phyloP scores from a whole-genome alignment of 2,329 filamentous ascomycete genomes.

The Polytolypa hystricis region DNA sequence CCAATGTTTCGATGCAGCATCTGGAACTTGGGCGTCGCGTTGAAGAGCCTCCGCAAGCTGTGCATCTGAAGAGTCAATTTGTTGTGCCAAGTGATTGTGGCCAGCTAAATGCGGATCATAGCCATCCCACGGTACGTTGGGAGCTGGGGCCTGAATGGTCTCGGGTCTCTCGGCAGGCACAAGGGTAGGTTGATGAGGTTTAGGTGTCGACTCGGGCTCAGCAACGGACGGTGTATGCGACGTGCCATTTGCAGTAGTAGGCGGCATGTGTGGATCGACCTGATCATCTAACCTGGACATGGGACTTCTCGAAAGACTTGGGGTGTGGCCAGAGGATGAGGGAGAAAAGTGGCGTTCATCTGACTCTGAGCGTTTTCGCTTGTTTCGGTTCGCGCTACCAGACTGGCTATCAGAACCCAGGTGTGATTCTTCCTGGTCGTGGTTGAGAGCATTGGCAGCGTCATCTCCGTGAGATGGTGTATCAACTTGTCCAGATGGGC shows the following conservation, averaged over 20 bases:
- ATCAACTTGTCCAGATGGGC: conserved; percentile 14
- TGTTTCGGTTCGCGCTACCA: conserved; percentile 32
- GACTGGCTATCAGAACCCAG: conserved; percentile 35
- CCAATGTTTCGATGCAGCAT: conserved; percentile 22
- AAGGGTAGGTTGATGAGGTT: conserved; percentile 3
- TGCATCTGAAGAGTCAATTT: conserved; percentile 38
- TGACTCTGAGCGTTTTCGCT: conserved; percentile 57
- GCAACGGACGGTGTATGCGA: conserved; percentile 11
- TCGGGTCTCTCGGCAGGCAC: conserved; percentile 1
- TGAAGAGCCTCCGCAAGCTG: conserved; percentile 43
- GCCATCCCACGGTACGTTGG: conserved; percentile 21
- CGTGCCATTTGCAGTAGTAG: conserved; percentile 13
- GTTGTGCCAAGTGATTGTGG: conserved; percentile 37
- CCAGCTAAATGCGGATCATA: conserved; percentile 32
- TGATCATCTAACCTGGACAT: conserved; percentile 27
- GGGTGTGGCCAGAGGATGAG: conserved; percentile 26
- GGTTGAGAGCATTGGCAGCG: conserved; percentile 28
- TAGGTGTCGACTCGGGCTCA: conserved; percentile 10
- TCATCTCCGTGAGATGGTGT: conserved; percentile 21
- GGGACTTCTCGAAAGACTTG: conserved; percentile 26
- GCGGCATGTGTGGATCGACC: conserved; percentile 16
- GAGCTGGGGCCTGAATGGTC: conserved; percentile 3
- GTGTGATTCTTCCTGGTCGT: conserved; percentile 16
- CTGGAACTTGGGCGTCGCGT: conserved; percentile 36
- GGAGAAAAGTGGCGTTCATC: conserved; percentile 34